Evolutionary conservation across 257 asterid genomes (phyloP), one percentile per base, ranked within the genome.

Genomic region (Nicotiana undulata): DNA sequence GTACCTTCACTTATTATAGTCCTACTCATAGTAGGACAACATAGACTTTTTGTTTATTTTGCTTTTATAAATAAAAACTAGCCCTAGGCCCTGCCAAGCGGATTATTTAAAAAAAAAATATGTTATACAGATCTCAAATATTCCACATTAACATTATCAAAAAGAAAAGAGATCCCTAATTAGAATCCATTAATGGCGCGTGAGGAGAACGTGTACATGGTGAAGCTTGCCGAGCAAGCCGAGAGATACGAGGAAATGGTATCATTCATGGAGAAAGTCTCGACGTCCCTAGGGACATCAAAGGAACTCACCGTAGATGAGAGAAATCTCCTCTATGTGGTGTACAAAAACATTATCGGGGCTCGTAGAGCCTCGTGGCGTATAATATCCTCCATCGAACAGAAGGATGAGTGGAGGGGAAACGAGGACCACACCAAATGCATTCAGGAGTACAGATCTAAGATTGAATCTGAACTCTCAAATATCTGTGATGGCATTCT

Each of bases 101-200:
- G n/a, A n/a, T n/a, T n/a, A n/a, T n/a, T n/a, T n/a, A n/a, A n/a
- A n/a, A n/a, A n/a, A n/a, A n/a, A n/a, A n/a, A n/a, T n/a, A n/a
- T n/a, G n/a, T n/a, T n/a, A n/a, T n/a, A n/a, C 61, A 72, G 78
- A 72, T 72, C 78, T 72, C 40, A 72, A 72, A 66, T 16, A 5
- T 0, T 0, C 18, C 3, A 12, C 4, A 11, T 0, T 11, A 22
- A 0, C 22, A 26, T 40, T 13, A 11, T n/a, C n/a, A 49, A 49
- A 74, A 24, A 6, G 3, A 22, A 26, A 74, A 74, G 61, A 74
- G 79, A 74, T 74, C 79, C 78, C 31, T 13, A 15, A 24, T 13
- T 44, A 29, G 40, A 72, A 74, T 88, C 93, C 94, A 92, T 91
- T 53, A n/a, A 72, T 68, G 65, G 80, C 85, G 55, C 87, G 87